A percentile compares a stretch with the other conserved stretches of the same genome.
These are phyloP conservation scores for Globisporangium solare DNA, from an alignment of 352 stramenopile genomes.

Conservation along the genomic window DNA sequence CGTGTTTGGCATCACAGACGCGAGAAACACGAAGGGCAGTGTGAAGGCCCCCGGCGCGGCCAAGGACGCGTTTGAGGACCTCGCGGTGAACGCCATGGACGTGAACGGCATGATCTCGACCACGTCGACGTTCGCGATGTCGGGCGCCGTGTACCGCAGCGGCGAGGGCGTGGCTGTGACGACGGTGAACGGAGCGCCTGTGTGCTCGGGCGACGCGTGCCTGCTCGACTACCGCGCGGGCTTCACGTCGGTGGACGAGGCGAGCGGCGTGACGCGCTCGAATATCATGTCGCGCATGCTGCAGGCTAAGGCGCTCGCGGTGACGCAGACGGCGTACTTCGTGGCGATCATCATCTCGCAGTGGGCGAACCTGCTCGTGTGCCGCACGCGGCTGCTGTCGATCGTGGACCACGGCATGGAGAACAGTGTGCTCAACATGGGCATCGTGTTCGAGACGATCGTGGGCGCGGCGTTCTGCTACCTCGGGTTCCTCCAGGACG, in stretches of 20 bases:
- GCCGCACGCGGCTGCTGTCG: conserved; percentile 83
- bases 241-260: conserved; percentile 28
- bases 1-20: conserved; percentile 35
- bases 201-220: conserved; percentile 32
- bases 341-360: conserved; percentile 76
- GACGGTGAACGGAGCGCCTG: conserved; percentile 11
- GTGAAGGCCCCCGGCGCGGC: conserved; percentile 16
- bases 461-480: conserved; percentile 77
- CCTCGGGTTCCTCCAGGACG: conserved; percentile 52
- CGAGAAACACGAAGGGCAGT: conserved; percentile 16
- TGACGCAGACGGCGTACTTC: conserved; percentile 82
- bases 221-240: conserved; percentile 35
- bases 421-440: conserved; percentile 88
- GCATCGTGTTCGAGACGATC: conserved; percentile 82
- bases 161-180: conserved; percentile 14
- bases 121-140: conserved; percentile 20
- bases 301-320: conserved; percentile 60
- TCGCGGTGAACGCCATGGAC: conserved; percentile 11
- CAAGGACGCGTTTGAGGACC: conserved; percentile 22
- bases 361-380: conserved; percentile 83
- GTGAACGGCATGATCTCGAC: conserved; percentile 19
- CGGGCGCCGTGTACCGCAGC: conserved; percentile 14
- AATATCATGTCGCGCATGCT: conserved; percentile 83
- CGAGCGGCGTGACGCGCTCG: conserved; percentile 14
- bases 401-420: conserved; percentile 83